Conservation (phyloP, 1,284 basidiomycete genomes). For the Caloboletus firmus region DNA sequence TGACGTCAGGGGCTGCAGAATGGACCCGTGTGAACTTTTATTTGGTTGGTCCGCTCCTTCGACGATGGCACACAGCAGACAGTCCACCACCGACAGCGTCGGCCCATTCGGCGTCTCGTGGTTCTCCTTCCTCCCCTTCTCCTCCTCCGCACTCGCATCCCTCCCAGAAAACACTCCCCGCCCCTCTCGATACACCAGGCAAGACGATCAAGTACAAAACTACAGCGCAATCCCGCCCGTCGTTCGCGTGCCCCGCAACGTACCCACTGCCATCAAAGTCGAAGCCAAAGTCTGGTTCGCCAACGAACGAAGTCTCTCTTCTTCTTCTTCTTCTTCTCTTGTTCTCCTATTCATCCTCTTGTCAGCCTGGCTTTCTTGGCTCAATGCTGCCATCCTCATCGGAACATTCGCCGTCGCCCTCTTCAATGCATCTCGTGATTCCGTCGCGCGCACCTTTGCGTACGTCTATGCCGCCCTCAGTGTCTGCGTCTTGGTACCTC, state of each 20-base stretch:
- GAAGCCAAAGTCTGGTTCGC: conserved; percentile 99
- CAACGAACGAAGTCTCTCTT: conserved; percentile 83
- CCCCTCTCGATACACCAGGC: conserved; percentile 62
- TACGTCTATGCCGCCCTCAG: conserved; percentile 84
- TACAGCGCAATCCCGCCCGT: conserved; percentile 72
- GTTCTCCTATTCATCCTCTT: conserved; percentile 3
- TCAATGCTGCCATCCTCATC: conserved; percentile 83
- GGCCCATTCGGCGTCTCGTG: conserved; percentile 47
- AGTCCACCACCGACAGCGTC: conserved; percentile 9
- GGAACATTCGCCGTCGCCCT: conserved; percentile 86
- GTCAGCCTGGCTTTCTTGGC: conserved; percentile 87
- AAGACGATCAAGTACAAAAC: conserved; percentile 62
- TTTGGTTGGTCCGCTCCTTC: background rate
- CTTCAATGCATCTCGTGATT: conserved; percentile 82
- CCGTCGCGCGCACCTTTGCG: conserved; percentile 77
- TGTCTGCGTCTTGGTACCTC: conserved; percentile 58
- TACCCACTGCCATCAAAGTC: conserved; percentile 86
- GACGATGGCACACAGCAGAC: conserved; percentile 15
- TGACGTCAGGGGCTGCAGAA: conserved; percentile 26
- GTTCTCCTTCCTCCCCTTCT: conserved; percentile 70
- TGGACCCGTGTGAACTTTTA: background rate
- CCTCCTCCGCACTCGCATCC: conserved; percentile 61
- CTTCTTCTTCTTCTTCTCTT: background rate
- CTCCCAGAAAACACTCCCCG: conserved; percentile 58
- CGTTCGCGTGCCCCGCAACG: conserved; percentile 75